Percentiles rank a stretch among this genome's conserved stretches.
These are phyloP conservation scores for Corynespora cassiicola DNA, from an alignment of 2,329 filamentous ascomycete species.

Conservation along the genomic window DNA sequence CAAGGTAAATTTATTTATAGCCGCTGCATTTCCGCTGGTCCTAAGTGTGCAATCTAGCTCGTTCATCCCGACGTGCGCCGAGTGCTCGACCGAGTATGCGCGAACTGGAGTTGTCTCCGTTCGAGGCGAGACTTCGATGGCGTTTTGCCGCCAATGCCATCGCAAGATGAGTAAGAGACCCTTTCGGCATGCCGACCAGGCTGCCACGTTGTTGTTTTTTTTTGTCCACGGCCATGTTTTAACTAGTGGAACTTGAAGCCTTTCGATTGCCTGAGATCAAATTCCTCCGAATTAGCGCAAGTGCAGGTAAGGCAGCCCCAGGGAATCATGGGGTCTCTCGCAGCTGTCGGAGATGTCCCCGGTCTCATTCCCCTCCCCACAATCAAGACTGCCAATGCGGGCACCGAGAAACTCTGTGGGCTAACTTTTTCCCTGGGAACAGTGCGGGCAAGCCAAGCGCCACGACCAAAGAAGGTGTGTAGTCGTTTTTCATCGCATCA, in stretches of 20 bases:
- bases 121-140: slow-evolving; percentile 73
- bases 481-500: background rate
- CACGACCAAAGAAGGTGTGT: slow-evolving; percentile 15
- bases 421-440: slow-evolving; percentile 5
- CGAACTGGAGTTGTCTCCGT: slow-evolving; percentile 72
- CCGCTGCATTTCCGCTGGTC: background rate
- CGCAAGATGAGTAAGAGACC: slow-evolving; percentile 69
- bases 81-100: slow-evolving; percentile 73
- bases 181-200: slow-evolving; percentile 3
- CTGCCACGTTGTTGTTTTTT: slow-evolving; percentile 8
- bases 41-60: slow-evolving; percentile 67
- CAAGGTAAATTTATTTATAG: slow-evolving; percentile 59
- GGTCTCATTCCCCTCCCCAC: slow-evolving; percentile 6
- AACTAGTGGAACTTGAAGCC: slow-evolving; percentile 41
- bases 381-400: too few relatives aligned
- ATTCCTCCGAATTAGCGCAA: slow-evolving; percentile 72
- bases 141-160: slow-evolving; percentile 82
- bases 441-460: slow-evolving; percentile 19
- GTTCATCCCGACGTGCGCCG: slow-evolving; percentile 78
- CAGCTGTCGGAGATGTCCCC: slow-evolving; percentile 1
- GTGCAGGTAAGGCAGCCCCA: slow-evolving; percentile 41
- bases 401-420: too few relatives aligned
- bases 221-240: background rate
- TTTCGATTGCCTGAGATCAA: slow-evolving; percentile 81
- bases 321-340: too few relatives aligned